phyloP scores from a whole-genome alignment of 345 rosid genomes.

The Citrus glauca region DNA sequence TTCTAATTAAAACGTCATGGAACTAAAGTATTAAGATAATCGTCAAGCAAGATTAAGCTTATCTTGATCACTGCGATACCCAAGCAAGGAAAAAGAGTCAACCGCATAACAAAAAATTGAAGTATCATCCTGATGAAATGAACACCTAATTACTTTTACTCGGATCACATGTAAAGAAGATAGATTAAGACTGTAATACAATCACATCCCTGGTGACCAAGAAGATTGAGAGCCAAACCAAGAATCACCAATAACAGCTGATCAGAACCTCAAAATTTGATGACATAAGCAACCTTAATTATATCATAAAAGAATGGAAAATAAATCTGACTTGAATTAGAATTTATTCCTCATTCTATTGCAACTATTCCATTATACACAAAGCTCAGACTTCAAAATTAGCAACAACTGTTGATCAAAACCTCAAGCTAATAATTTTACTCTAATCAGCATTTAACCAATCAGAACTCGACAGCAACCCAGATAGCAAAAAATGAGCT shows the following conservation, averaged over 20 bases:
- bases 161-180: background rate
- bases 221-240: slow-evolving; percentile 7
- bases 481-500: background rate
- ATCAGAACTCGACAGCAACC: background rate
- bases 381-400: slow-evolving; percentile 17
- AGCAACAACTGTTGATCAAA: slow-evolving; percentile 20
- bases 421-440: background rate
- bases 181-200: background rate
- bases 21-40: background rate
- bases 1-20: background rate
- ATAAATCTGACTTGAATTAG: background rate
- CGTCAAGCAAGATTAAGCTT: background rate
- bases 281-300: background rate
- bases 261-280: slow-evolving; percentile 17
- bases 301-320: background rate
- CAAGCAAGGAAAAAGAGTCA: background rate
- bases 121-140: background rate
- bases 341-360: background rate
- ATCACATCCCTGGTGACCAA: background rate
- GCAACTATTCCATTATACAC: background rate
- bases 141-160: background rate
- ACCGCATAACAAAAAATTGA: background rate
- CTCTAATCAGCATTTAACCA: background rate
- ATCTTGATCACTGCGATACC: background rate
- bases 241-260: slow-evolving; percentile 13